Percentiles rank a stretch among this genome's conserved stretches.
Conservation (phyloP, 495 filamentous ascomycete genomes). For the Xylaria curta region DNA sequence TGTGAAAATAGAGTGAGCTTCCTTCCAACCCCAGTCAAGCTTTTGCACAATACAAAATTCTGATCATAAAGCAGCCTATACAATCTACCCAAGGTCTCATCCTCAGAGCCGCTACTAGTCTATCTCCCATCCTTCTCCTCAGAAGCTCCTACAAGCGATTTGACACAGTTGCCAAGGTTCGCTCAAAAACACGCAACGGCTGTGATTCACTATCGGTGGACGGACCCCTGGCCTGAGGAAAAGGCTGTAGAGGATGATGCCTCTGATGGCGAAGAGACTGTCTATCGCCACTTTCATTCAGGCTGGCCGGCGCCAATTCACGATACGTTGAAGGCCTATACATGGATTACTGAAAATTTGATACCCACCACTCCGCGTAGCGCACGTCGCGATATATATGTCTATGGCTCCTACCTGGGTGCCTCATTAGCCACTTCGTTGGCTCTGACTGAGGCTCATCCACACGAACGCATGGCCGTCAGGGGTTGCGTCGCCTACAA, state of each 20-base stretch:
- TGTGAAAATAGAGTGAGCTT: constrained; percentile 38
- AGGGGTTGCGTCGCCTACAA: constrained; percentile 56
- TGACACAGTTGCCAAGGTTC: constrained; percentile 40
- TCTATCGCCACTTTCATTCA: constrained; percentile 25
- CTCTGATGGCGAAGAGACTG: constrained; percentile 19
- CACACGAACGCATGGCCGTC: constrained; percentile 43
- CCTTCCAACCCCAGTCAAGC: not conserved
- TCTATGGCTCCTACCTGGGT: constrained; percentile 59
- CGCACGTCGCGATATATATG: constrained; percentile 47
- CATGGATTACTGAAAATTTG: constrained; percentile 51
- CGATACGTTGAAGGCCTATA: constrained; percentile 54
- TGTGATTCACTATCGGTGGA: constrained; percentile 53
- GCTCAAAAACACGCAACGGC: constrained; percentile 41
- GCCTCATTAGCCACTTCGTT: constrained; percentile 56
- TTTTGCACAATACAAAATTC: not conserved
- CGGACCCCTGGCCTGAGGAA: constrained; percentile 11
- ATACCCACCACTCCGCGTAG: constrained; percentile 16
- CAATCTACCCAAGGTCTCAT: constrained; percentile 38
- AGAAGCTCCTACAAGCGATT: constrained; percentile 20
- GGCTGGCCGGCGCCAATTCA: constrained; percentile 58
- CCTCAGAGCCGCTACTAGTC: constrained; percentile 40
- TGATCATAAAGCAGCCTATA: constrained; percentile 36
- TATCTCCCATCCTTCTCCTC: constrained; percentile 47
- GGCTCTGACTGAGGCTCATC: constrained; percentile 54
- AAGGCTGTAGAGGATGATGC: not conserved